Percentiles rank a stretch among this genome's conserved stretches.
Conservation (phyloP, 345 rosid species). For the Syzygium oleosum region DNA sequence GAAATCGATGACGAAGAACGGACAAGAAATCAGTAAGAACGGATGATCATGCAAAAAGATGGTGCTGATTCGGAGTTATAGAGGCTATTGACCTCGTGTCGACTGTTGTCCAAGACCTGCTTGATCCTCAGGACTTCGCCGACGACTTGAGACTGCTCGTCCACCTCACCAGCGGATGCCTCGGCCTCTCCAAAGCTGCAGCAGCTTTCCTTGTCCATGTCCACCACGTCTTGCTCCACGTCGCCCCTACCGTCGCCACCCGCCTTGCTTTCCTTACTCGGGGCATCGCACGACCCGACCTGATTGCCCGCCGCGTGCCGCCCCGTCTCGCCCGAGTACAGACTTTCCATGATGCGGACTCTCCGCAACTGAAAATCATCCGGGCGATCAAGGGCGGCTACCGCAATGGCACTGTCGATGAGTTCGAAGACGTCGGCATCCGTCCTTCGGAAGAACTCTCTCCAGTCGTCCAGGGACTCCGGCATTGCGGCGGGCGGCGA, state of each 20-base stretch:
- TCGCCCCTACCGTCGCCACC: constrained; percentile 35
- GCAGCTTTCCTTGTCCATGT: constrained; percentile 14
- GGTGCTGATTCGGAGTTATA: not conserved
- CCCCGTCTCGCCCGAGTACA: constrained; percentile 39
- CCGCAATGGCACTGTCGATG: constrained; percentile 59
- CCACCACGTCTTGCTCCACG: constrained; percentile 6
- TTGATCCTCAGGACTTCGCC: constrained; percentile 74
- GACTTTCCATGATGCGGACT: constrained; percentile 57
- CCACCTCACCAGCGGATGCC: constrained; percentile 77
- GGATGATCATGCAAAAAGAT: not conserved
- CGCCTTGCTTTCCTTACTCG: constrained; percentile 43
- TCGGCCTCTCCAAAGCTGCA: constrained; percentile 64
- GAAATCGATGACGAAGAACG: not conserved
- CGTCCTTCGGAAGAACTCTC: constrained; percentile 56
- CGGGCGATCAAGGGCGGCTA: constrained; percentile 70
- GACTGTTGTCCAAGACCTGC: not conserved
- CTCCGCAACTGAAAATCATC: constrained; percentile 44
- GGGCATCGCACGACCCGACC: constrained; percentile 5
- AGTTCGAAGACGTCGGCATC: constrained; percentile 57
- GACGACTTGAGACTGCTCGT: constrained; percentile 39
- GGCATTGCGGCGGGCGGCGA: not conserved
- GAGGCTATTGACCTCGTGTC: not conserved
- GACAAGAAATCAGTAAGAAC: not conserved
- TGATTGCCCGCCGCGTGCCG: constrained; percentile 5
- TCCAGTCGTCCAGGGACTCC: constrained; percentile 49